phyloP scores from a whole-genome alignment of 805 yeast species.

The Pichia scutulata region DNA sequence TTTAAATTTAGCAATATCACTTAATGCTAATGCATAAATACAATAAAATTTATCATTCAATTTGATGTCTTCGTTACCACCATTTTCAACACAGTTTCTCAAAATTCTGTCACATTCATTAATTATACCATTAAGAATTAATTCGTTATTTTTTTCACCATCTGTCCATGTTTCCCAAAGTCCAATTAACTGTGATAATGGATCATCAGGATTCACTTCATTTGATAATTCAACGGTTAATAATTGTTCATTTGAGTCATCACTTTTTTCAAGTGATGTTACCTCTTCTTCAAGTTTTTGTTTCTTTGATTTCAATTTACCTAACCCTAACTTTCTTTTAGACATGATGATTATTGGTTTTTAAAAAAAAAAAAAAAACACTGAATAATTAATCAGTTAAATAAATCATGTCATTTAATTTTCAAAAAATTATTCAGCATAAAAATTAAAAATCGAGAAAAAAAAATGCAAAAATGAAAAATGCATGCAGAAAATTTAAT shows the following conservation, averaged over 20 bases:
- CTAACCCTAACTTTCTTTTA: slow-evolving; percentile 61
- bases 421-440: background rate
- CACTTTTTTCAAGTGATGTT: slow-evolving; percentile 13
- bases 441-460: background rate
- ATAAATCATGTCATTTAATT: background rate
- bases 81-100: slow-evolving; percentile 34
- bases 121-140: slow-evolving; percentile 72
- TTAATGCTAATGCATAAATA: slow-evolving; percentile 65
- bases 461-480: background rate
- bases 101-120: slow-evolving; percentile 85
- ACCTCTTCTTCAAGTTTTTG: slow-evolving; percentile 52
- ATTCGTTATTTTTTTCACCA: slow-evolving; percentile 53
- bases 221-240: slow-evolving; percentile 61
- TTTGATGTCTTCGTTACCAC: slow-evolving; percentile 22
- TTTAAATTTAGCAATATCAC: slow-evolving; percentile 55
- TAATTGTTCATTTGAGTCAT: slow-evolving; percentile 24
- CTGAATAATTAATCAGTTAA: background rate
- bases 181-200: slow-evolving; percentile 66
- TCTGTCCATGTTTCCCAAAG: slow-evolving; percentile 58
- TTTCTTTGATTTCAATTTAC: slow-evolving; percentile 40
- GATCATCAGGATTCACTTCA: slow-evolving; percentile 68
- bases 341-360: background rate
- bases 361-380: background rate
- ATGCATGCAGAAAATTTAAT: background rate
- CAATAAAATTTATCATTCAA: slow-evolving; percentile 54